phyloP scores from a whole-genome alignment of 208 protist species.

The Leishmania tarentolae region DNA sequence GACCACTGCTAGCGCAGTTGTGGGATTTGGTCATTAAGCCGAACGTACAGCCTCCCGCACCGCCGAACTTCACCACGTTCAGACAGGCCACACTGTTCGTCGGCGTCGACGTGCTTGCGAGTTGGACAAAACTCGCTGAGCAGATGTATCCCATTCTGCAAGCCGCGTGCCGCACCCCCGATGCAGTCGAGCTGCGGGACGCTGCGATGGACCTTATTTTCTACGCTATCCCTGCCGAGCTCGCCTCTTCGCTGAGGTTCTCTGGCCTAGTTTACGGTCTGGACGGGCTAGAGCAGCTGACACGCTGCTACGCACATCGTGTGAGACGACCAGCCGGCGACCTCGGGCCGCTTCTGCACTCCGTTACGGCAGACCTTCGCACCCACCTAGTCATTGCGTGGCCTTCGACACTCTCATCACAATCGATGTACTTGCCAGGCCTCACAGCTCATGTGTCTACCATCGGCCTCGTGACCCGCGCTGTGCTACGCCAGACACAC shows the following conservation, averaged over 20 bases:
- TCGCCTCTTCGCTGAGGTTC: conserved; percentile 64
- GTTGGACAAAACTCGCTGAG: conserved; percentile 52
- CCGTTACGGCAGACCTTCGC: conserved; percentile 32
- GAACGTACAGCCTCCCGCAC: conserved; percentile 12
- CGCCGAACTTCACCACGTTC: conserved; percentile 40
- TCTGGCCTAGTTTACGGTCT: conserved; percentile 56
- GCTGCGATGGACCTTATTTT: conserved; percentile 60
- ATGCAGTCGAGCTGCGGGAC: conserved; percentile 43
- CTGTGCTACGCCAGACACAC: conserved; percentile 8
- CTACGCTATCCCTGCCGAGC: conserved; percentile 45
- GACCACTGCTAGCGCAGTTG: conserved; percentile 46
- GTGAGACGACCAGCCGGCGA: conserved; percentile 49
- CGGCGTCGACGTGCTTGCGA: conserved; percentile 40
- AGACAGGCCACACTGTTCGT: conserved; percentile 39
- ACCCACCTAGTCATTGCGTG: conserved; percentile 37
- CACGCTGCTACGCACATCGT: conserved; percentile 27
- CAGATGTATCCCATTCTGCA: conserved; percentile 43
- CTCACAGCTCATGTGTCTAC: conserved; percentile 34
- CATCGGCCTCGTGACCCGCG: conserved; percentile 23
- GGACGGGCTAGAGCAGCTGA: conserved; percentile 44
- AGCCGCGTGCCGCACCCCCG: conserved; percentile 35
- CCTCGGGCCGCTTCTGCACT: conserved; percentile 45
- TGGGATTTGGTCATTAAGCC: conserved; percentile 58
- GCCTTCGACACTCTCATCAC: conserved; percentile 24
- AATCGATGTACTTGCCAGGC: conserved; percentile 28